phyloP scores from a whole-genome alignment of 1,284 basidiomycete species.

The Cutaneotrichosporon sp. region DNA sequence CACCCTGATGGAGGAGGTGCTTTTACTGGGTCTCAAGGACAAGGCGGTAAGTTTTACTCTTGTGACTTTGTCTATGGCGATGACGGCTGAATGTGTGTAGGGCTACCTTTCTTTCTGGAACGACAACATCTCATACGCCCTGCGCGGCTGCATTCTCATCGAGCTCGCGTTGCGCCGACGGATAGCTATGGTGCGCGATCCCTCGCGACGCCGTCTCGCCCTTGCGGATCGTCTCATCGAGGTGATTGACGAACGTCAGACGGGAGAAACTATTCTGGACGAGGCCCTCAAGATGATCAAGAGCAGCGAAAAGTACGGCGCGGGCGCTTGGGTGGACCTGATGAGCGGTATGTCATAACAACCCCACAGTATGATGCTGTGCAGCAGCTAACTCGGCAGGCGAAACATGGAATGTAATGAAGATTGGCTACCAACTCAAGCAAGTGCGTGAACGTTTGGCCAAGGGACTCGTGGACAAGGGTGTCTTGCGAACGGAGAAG shows the following conservation, averaged over 20 bases:
- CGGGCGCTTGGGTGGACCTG: conserved; percentile 89
- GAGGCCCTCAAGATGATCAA: conserved; percentile 95
- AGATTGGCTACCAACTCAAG: conserved; percentile 95
- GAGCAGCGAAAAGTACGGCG: conserved; percentile 68
- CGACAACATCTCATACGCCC: conserved; percentile 94
- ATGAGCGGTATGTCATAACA: conserved; percentile 77
- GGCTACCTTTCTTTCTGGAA: conserved; percentile 96
- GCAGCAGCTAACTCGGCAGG: conserved; percentile 54
- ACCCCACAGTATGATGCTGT: no score
- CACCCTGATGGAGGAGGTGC: conserved; percentile 95
- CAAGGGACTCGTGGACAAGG: conserved; percentile 96
- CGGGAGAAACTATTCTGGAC: conserved; percentile 90
- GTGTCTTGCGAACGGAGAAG: conserved; percentile 92
- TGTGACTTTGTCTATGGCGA: no score
- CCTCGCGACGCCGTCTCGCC: conserved; percentile 67
- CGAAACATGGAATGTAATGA: conserved; percentile 98
- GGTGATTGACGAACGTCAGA: conserved; percentile 82
- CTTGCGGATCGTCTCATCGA: conserved; percentile 81
- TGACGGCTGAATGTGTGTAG: conserved; percentile 48
- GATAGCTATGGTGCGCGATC: conserved; percentile 81
- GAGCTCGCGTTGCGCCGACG: conserved; percentile 85
- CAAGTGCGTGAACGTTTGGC: conserved; percentile 92
- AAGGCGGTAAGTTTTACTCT: conserved; percentile 63
- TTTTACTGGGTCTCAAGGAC: conserved; percentile 85
- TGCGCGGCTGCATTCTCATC: conserved; percentile 89